Percentiles rank a stretch among this genome's conserved stretches.
These are phyloP conservation scores for Ascochyta rabiei DNA, from an alignment of 2,329 filamentous ascomycete genomes.

Conservation along the genomic window DNA sequence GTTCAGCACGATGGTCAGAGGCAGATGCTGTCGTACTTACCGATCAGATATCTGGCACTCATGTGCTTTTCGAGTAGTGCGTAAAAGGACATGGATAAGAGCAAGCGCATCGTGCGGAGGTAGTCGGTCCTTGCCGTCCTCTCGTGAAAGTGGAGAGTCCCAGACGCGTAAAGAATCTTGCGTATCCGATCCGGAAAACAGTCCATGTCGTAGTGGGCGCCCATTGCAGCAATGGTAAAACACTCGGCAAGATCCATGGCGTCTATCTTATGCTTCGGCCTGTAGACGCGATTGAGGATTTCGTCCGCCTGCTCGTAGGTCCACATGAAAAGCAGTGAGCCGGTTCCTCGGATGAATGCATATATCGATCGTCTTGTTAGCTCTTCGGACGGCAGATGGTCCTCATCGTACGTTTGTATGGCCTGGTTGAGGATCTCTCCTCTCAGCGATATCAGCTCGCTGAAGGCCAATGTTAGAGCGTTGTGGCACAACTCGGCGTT, in stretches of 20 bases:
- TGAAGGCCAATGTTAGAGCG: constrained; percentile 44
- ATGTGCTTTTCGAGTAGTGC: constrained; percentile 48
- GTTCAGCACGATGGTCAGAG: background rate
- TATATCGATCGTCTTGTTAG: constrained; percentile 39
- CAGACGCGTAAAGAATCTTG: constrained; percentile 42
- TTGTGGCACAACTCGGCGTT: constrained; percentile 44
- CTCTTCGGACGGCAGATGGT: constrained; percentile 39
- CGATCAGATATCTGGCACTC: constrained; percentile 46
- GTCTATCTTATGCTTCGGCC: constrained; percentile 33
- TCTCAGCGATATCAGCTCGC: constrained; percentile 40
- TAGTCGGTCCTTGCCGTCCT: constrained; percentile 38
- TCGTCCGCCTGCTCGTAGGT: constrained; percentile 39
- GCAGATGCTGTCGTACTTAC: constrained; percentile 24
- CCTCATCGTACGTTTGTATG: constrained; percentile 33
- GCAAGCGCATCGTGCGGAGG: constrained; percentile 43
- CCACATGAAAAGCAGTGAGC: constrained; percentile 47
- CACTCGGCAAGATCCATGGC: constrained; percentile 45
- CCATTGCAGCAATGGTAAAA: constrained; percentile 46
- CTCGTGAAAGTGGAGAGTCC: constrained; percentile 42
- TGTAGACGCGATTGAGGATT: constrained; percentile 45
- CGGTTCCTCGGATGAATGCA: constrained; percentile 44
- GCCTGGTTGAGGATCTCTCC: constrained; percentile 37
- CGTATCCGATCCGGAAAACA: constrained; percentile 42
- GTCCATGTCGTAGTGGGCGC: constrained; percentile 46
- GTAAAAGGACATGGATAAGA: constrained; percentile 46